These are phyloP conservation scores for Boletus rubescentipes DNA, from an alignment of 768 basidiomycete species.

Conservation along the genomic window DNA sequence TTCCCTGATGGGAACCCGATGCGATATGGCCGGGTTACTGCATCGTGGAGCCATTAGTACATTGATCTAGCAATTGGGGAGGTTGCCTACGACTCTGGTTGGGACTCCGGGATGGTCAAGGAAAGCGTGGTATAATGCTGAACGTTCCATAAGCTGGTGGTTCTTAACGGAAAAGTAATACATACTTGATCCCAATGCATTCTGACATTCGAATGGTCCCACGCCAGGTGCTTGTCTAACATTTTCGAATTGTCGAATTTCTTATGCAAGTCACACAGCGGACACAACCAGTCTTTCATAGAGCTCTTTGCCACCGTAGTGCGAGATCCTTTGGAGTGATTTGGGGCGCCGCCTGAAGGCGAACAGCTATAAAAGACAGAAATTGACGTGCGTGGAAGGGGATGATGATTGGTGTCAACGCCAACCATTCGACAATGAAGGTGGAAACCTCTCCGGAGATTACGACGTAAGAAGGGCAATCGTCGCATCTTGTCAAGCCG, in stretches of 20 bases:
- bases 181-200: conserved; percentile 38
- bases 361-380: conserved; percentile 25
- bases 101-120: conserved; percentile 15
- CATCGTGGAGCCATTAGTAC: background rate
- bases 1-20: conserved; percentile 1
- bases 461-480: conserved; percentile 59
- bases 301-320: conserved; percentile 17
- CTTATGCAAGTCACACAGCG: conserved; percentile 51
- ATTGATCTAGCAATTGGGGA: background rate
- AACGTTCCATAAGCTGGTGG: background rate
- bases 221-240: conserved; percentile 47
- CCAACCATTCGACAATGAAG: conserved; percentile 38
- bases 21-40: conserved; percentile 4
- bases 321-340: conserved; percentile 10
- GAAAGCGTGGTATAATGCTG: conserved; percentile 19
- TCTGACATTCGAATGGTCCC: conserved; percentile 47
- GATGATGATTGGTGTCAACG: conserved; percentile 32
- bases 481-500: conserved; percentile 39
- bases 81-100: conserved; percentile 12
- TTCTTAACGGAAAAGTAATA: background rate
- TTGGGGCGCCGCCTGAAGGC: conserved; percentile 4
- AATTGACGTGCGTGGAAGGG: conserved; percentile 19
- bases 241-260: conserved; percentile 41
- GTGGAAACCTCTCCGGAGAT: conserved; percentile 50
- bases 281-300: conserved; percentile 46